Percentiles rank a stretch among this genome's conserved stretches.
Conservation (phyloP, 164 flowering plant species). For the Piper longum region DNA sequence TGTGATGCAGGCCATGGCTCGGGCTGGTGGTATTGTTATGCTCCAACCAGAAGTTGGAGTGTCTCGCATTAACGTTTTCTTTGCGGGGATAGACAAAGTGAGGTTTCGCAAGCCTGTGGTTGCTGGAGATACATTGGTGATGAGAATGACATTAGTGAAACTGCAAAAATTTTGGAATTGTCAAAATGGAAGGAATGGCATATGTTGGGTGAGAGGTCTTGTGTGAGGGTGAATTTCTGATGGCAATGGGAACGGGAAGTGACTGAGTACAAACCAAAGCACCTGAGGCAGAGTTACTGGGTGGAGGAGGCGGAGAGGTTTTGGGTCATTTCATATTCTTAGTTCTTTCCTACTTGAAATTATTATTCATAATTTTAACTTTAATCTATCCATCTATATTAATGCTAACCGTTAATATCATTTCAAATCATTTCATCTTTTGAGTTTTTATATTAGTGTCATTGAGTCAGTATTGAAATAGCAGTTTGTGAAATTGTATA, state of each 20-base stretch:
- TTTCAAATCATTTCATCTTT: too few species aligned
- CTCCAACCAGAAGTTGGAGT: slow-evolving; percentile 94
- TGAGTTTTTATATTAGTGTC: too few species aligned
- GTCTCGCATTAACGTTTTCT: slow-evolving; percentile 78
- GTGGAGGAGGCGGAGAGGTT: too few species aligned
- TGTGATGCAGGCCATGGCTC: slow-evolving; percentile 78
- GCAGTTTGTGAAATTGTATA: too few species aligned
- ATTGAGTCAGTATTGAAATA: too few species aligned
- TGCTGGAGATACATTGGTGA: slow-evolving; percentile 89
- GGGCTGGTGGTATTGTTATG: slow-evolving; percentile 91
- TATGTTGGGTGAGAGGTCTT: slow-evolving; percentile 76
- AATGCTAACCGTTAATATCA: too few species aligned
- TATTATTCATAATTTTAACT: too few species aligned
- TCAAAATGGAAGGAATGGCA: slow-evolving; percentile 94
- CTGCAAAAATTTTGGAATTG: slow-evolving; percentile 70
- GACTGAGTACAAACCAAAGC: too few species aligned
- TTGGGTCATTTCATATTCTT: too few species aligned
- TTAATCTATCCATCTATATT: too few species aligned
- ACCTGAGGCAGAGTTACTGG: too few species aligned
- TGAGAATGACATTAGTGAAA: slow-evolving; percentile 79
- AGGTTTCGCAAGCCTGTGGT: slow-evolving; percentile 88
- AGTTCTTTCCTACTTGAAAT: too few species aligned
- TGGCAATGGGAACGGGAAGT: slow-evolving; percentile 81
- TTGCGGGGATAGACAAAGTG: slow-evolving; percentile 93
- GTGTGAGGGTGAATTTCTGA: slow-evolving; percentile 94